Evolutionary conservation across 495 filamentous ascomycete genomes (phyloP).

Genomic region (Xylaria sp.): DNA sequence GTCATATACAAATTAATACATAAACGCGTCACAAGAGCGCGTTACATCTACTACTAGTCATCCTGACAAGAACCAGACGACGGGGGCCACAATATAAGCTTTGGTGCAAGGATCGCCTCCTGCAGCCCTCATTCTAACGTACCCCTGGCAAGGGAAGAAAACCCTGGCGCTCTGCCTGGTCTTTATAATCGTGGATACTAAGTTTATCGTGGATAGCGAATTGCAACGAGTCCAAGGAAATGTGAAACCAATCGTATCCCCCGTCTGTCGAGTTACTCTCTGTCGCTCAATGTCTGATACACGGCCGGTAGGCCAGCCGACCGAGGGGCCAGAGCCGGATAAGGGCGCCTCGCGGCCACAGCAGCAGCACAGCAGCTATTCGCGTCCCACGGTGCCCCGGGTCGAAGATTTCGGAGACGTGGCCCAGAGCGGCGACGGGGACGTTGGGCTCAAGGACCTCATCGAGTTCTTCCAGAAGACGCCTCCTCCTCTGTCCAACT

Average conservation of each 20-base stretch:
- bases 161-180: neutral
- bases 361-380: neutral
- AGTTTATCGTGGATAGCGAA: neutral
- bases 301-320: neutral
- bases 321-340: neutral
- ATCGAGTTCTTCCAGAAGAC: conserved; percentile 52
- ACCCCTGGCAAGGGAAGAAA: neutral
- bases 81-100: conserved; percentile 25
- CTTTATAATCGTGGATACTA: neutral
- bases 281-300: conserved; percentile 12
- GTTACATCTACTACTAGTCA: conserved; percentile 13
- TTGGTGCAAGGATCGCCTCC: conserved; percentile 3
- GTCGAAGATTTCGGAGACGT: neutral
- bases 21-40: neutral
- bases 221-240: neutral
- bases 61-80: neutral
- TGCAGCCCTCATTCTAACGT: conserved; percentile 11
- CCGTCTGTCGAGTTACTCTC: neutral
- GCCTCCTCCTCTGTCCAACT: conserved; percentile 49
- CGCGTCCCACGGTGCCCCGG: neutral
- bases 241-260: neutral
- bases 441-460: conserved; percentile 36
- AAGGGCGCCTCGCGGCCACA: neutral
- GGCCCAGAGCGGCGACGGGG: neutral
- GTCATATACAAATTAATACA: neutral